These are phyloP conservation scores for Lasiosphaeris hirsuta DNA, from an alignment of 495 filamentous ascomycete genomes.

Conservation along the genomic window DNA sequence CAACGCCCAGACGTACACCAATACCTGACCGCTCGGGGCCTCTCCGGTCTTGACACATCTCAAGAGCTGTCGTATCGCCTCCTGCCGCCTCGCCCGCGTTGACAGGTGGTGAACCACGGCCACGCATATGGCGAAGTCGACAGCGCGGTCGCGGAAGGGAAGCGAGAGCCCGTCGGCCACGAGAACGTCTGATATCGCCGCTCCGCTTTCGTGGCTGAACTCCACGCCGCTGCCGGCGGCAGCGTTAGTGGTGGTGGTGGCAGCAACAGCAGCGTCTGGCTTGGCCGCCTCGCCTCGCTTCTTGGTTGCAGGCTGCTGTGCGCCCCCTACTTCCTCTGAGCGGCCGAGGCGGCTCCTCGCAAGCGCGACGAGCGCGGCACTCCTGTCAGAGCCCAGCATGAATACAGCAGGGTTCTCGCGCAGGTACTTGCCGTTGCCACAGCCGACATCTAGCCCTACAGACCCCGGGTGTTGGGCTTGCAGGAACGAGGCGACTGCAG, in stretches of 20 bases:
- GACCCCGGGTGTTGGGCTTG: conserved; percentile 61
- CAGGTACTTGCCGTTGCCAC: conserved; percentile 96
- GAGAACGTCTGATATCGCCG: conserved; percentile 42
- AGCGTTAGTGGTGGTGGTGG: not conserved
- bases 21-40: conserved; percentile 56
- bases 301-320: conserved; percentile 4
- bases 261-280: not conserved
- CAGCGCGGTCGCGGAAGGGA: conserved; percentile 65
- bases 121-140: conserved; percentile 94
- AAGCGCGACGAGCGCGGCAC: conserved; percentile 69
- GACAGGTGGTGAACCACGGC: conserved; percentile 95
- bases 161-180: conserved; percentile 68
- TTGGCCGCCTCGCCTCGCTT: conserved; percentile 2
- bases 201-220: conserved; percentile 9
- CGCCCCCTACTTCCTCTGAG: conserved; percentile 2
- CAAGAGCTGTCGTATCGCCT: conserved; percentile 70
- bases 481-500: conserved; percentile 81
- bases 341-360: conserved; percentile 53
- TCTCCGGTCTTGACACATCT: conserved; percentile 53
- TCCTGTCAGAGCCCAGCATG: conserved; percentile 87
- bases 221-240: not conserved
- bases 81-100: conserved; percentile 68
- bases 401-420: conserved; percentile 72
- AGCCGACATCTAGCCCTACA: conserved; percentile 88
- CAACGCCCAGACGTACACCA: conserved; percentile 96